Conservation (phyloP, 2,329 filamentous ascomycete genomes). For the Cladorrhinum sp. region DNA sequence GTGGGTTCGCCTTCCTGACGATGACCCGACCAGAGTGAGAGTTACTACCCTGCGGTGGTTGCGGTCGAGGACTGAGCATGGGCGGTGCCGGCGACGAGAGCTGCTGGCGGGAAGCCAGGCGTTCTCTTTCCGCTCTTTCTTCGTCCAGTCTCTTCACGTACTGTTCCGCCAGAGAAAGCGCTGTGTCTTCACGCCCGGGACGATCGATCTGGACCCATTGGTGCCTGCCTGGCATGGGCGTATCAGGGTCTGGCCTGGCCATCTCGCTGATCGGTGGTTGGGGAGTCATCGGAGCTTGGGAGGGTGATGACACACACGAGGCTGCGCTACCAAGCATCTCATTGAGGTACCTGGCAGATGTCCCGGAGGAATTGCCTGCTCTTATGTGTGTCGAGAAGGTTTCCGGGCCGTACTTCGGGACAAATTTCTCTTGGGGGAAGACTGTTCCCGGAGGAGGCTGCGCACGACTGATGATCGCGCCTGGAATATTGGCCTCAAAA, state of each 20-base stretch:
- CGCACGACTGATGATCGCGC: not conserved
- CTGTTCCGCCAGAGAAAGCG: not conserved
- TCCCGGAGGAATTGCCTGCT: not conserved
- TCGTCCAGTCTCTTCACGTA: not conserved
- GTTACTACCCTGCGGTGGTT: not conserved
- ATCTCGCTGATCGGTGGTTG: not conserved
- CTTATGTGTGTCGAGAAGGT: constrained; percentile 1
- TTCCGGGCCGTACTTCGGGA: not conserved
- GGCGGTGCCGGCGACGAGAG: not conserved
- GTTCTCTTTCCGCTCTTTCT: not conserved
- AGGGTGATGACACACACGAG: not conserved
- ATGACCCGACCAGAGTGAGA: not conserved
- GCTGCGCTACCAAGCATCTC: not conserved
- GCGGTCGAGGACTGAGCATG: not conserved
- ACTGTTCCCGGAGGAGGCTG: not conserved
- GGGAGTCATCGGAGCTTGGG: not conserved
- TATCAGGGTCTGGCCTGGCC: not conserved
- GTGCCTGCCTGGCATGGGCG: not conserved
- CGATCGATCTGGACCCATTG: not conserved
- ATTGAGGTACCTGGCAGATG: not conserved
- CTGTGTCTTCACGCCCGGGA: not conserved
- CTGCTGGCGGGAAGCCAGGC: not conserved
- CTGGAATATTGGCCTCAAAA: not conserved
- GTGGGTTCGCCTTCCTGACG: not conserved
- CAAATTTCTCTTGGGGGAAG: not conserved